Evolutionary conservation across 768 basidiomycete species (phyloP), one percentile per base, ranked within the genome.

Genomic region (Chalciporus piperatus): DNA sequence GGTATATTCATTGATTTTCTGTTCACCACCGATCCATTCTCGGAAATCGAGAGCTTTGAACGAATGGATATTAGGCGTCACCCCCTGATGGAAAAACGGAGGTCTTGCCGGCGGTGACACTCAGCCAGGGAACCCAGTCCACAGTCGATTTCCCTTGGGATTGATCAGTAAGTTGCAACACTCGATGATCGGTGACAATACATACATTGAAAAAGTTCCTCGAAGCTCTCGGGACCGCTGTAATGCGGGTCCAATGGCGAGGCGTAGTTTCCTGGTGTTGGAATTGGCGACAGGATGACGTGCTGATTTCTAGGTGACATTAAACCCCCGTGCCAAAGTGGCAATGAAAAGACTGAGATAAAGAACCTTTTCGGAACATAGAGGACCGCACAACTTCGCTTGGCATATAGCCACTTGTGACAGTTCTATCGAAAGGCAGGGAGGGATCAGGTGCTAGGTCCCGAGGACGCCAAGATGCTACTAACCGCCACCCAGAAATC

Each of bases 361-460:
- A 13, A 33, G 38, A 45, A 81, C 82, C 80, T 68, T 50, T 72
- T 76, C 0, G 90, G 87, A 5, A 89, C 87, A 62, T 93, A 94
- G 14, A 94, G 70, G 16, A 86, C 72, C 0, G 88, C 83, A 41
- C 77, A 82, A 1, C 81, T 73, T 6, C 91, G 77, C 65, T 89
- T 85, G 4, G 81, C 75, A 59, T 76, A 84, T 2, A 92, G 70
- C 91, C 92, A 95, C 67, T 94, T 93, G 69, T 93, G 87, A 56
- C 85, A 87, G 59, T 92, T 92, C 82, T 89, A 47, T 14, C 7
- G 27, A 8, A 41, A 50, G 59, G 45, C 56, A 89, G 76, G n/a
- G 69, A 68, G 22, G 4, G 22, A 10, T 32, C 30, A 32, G 11
- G 3, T 1, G 2, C 2, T 32, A 32, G 10, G 11, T 12, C 30